Conservation (phyloP, 495 filamentous ascomycete genomes). For the Aspergillus nidulans region DNA sequence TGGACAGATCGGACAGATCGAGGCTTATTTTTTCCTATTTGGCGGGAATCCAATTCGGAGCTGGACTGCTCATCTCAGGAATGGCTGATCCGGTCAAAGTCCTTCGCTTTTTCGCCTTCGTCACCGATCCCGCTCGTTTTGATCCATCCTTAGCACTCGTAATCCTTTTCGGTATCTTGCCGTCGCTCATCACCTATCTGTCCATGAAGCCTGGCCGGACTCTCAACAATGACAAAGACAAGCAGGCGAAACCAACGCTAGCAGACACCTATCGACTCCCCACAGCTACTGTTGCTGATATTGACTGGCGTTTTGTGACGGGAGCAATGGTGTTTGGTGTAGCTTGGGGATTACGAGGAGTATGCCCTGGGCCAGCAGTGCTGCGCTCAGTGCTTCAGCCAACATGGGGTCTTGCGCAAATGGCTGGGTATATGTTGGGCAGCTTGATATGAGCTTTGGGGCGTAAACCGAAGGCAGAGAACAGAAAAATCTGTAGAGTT, state of each 20-base stretch:
- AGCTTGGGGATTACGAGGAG: slow-evolving; percentile 52
- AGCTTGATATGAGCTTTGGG: slow-evolving; percentile 24
- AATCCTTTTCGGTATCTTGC: slow-evolving; percentile 48
- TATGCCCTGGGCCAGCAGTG: slow-evolving; percentile 54
- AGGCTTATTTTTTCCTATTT: slow-evolving; percentile 34
- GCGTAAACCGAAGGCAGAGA: background rate
- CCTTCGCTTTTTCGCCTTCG: slow-evolving; percentile 49
- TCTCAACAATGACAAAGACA: slow-evolving; percentile 12
- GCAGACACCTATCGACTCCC: slow-evolving; percentile 44
- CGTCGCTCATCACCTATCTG: slow-evolving; percentile 37
- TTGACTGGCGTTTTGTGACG: slow-evolving; percentile 49
- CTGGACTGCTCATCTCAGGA: slow-evolving; percentile 49
- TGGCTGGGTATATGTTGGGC: slow-evolving; percentile 47
- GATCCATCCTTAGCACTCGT: slow-evolving; percentile 52
- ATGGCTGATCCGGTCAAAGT: slow-evolving; percentile 55
- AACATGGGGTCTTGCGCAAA: slow-evolving; percentile 44
- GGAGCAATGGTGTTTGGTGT: slow-evolving; percentile 51
- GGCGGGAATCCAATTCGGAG: slow-evolving; percentile 49
- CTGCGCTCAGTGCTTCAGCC: slow-evolving; percentile 47
- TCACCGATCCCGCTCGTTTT: slow-evolving; percentile 37
- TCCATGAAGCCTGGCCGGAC: slow-evolving; percentile 28
- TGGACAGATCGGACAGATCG: slow-evolving; percentile 26
- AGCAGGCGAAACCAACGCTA: slow-evolving; percentile 32
- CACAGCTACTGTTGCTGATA: slow-evolving; percentile 42
- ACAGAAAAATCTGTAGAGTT: background rate